Base-by-base conservation (phyloP, 2,329 filamentous ascomycete genomes). In the Arachnopeziza araneosa region DNA sequence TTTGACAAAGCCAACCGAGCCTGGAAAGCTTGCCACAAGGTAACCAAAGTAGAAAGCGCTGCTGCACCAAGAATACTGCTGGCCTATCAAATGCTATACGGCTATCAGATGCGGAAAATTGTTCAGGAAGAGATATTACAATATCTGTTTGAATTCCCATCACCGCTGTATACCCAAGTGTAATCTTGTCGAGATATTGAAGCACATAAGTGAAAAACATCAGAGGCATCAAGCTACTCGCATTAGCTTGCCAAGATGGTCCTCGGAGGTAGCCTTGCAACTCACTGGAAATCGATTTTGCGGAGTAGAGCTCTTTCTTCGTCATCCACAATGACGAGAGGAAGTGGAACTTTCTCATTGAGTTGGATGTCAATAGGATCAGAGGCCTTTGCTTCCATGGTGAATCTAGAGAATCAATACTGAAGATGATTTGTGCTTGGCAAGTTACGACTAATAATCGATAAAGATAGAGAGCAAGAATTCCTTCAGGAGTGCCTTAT, bases 1-100 rank as follows among this genome's bases (percentile, higher is more conserved):
- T 4, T 75, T 72, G 36, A 74, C 77, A 78, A 82, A 82, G 12
- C 82, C 69, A 63, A 80, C 81, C 54, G 79, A 79, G 60, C 78
- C 78, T 1, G 79, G 79, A 59, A 76, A 80, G 61, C 81, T 79
- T 0, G 79, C 74, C 2, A 79, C 74, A 9, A 79, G 71, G 62
- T 80, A 77, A 19, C 75, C 75, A 24, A 80, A 64, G 65, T 77
- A 79, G 68, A 79, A 79, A 61, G 79, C 75, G 8, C 74, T 76
- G 10, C 70, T 75, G 30, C 71, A 75, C 80, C 80, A 82, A 1
- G 78, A 80, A 63, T 80, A 82, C 56, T 83, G 73, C 2, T 67
- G 67, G 52, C 74, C 75, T 1, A 74, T 75, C 64, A 82, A 68
- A 0, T 76, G 67, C 36, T 44, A 44, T 17, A 30, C 26, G 4